Conservation (phyloP, 176 grass and related monocot genomes). For the maize (Zea mays) region DNA sequence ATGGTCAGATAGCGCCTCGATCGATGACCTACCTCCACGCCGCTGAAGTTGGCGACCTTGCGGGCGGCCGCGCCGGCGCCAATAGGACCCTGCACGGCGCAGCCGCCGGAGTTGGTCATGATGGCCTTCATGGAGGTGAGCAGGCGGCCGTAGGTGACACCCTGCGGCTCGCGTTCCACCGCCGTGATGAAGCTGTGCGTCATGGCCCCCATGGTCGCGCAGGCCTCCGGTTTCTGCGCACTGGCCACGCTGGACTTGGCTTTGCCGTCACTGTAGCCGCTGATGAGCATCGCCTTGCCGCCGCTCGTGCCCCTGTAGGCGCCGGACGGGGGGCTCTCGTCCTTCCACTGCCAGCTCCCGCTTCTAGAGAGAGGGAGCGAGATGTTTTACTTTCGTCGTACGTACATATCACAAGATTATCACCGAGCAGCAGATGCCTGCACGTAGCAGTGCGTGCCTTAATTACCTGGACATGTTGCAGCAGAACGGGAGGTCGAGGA, state of each 20-base stretch:
- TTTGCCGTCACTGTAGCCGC: slow-evolving; percentile 49
- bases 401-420: too few relatives aligned
- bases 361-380: not conserved
- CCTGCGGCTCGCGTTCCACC: slow-evolving; percentile 50
- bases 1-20: not conserved
- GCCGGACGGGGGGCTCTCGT: slow-evolving; percentile 33
- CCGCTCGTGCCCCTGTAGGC: slow-evolving; percentile 43
- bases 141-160: slow-evolving; percentile 73
- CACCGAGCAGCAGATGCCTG: too few relatives aligned
- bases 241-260: slow-evolving; percentile 25
- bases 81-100: slow-evolving; percentile 26
- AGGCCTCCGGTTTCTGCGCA: not conserved
- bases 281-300: slow-evolving; percentile 43
- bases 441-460: too few relatives aligned
- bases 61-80: slow-evolving; percentile 31
- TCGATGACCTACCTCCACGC: slow-evolving; percentile 55
- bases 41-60: slow-evolving; percentile 52
- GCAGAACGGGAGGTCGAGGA: slow-evolving; percentile 81
- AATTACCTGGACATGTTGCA: slow-evolving; percentile 48
- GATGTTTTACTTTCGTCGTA: too few relatives aligned
- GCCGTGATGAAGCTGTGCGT: slow-evolving; percentile 84
- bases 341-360: slow-evolving; percentile 39
- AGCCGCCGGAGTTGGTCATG: slow-evolving; percentile 44
- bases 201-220: slow-evolving; percentile 67
- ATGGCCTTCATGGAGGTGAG: slow-evolving; percentile 62